These are phyloP conservation scores for Lactarius quietus DNA, from an alignment of 768 basidiomycete species.

Conservation along the genomic window DNA sequence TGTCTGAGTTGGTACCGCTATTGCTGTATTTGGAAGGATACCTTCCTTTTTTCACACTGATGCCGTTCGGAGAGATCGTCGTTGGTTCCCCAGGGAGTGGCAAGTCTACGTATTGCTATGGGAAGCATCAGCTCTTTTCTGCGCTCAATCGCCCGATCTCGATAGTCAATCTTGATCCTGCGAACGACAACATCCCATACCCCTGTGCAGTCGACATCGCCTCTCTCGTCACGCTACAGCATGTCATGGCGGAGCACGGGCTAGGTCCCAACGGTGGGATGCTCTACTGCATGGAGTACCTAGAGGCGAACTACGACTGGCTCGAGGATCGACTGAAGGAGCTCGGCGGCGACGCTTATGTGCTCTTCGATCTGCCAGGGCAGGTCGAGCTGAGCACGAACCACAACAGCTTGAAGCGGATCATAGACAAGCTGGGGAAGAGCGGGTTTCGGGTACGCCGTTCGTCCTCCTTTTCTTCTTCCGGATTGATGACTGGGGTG, in stretches of 20 bases:
- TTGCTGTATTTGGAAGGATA: slow-evolving; percentile 10
- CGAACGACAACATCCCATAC: slow-evolving; percentile 79
- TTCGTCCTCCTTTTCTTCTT: background rate
- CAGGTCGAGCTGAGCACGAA: slow-evolving; percentile 98
- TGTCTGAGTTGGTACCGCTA: background rate
- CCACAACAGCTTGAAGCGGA: slow-evolving; percentile 75
- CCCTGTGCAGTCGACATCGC: slow-evolving; percentile 86
- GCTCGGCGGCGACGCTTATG: slow-evolving; percentile 71
- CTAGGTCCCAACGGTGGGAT: slow-evolving; percentile 96
- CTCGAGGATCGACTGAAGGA: slow-evolving; percentile 64
- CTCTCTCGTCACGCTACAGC: slow-evolving; percentile 78
- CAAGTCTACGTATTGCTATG: slow-evolving; percentile 86
- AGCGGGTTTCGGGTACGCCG: slow-evolving; percentile 75
- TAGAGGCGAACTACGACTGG: slow-evolving; percentile 94
- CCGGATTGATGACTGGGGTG: background rate
- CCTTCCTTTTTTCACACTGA: slow-evolving; percentile 31
- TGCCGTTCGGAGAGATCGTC: slow-evolving; percentile 89
- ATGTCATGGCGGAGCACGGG: slow-evolving; percentile 78
- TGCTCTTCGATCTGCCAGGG: slow-evolving; percentile 94
- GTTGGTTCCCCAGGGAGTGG: slow-evolving; percentile 84
- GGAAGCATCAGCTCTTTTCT: slow-evolving; percentile 84
- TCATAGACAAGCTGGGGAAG: slow-evolving; percentile 70
- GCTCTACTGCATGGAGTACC: slow-evolving; percentile 72
- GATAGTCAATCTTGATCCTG: slow-evolving; percentile 94
- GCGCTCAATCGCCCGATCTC: slow-evolving; percentile 84